These are phyloP conservation scores for Hanseniaspora meyeri DNA, from an alignment of 805 yeast genomes.

Conservation along the genomic window DNA sequence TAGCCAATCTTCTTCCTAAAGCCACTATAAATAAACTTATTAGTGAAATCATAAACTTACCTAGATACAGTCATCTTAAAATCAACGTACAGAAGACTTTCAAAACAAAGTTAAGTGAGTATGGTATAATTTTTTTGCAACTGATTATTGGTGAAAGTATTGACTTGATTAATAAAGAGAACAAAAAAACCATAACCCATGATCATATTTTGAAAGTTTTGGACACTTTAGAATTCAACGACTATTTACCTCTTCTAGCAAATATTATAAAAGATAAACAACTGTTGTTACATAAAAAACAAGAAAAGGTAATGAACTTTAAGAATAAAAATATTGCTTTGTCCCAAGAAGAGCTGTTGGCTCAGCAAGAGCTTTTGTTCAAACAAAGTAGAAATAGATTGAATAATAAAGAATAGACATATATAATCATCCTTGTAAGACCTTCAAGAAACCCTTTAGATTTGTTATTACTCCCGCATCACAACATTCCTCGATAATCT, in stretches of 20 bases:
- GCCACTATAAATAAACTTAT: conserved; percentile 96
- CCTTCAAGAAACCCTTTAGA: conserved; percentile 25
- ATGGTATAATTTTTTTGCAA: conserved; percentile 10
- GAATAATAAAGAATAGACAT: conserved; percentile 26
- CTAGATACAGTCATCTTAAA: conserved; percentile 5
- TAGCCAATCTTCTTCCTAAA: conserved; percentile 25
- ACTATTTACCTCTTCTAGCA: conserved; percentile 70
- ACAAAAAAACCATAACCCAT: conserved; percentile 90
- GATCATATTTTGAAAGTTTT: conserved; percentile 90
- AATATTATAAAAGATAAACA: conserved; percentile 76
- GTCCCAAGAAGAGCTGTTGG: conserved; percentile 80
- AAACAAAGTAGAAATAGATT: conserved; percentile 59
- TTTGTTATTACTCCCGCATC: conserved; percentile 25
- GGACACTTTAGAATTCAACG: conserved; percentile 72
- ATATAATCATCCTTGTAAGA: conserved; percentile 17
- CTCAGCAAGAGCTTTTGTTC: conserved; percentile 87
- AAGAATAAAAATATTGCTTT: conserved; percentile 88
- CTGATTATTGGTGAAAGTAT: conserved; percentile 92
- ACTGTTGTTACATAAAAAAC: conserved; percentile 54
- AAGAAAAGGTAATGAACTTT: conserved; percentile 80
- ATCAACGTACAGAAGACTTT: conserved; percentile 4
- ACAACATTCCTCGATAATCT: conserved; percentile 21
- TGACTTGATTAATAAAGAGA: conserved; percentile 84
- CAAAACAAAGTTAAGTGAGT: conserved; percentile 8
- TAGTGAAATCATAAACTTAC: conserved; percentile 57